Conservation (phyloP, 139 green algal species). For the Penium margaritaceum region DNA sequence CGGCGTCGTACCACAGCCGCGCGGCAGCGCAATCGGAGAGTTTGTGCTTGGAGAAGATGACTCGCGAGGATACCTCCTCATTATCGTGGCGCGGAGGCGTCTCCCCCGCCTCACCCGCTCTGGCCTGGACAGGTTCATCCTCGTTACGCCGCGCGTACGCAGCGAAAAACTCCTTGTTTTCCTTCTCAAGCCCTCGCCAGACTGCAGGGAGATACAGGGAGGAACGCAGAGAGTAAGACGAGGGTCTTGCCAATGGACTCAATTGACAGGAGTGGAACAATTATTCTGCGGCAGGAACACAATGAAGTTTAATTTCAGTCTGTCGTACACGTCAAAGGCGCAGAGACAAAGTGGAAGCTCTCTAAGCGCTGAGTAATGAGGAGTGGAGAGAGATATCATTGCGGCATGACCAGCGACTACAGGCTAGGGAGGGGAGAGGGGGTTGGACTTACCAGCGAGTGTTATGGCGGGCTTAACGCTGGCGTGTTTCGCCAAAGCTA, state of each 20-base stretch:
- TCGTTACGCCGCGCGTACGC: too few relatives aligned
- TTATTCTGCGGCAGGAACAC: not conserved
- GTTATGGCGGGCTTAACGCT: constrained; percentile 42
- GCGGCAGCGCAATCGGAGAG: too few relatives aligned
- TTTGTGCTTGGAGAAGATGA: too few relatives aligned
- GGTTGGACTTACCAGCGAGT: constrained; percentile 20
- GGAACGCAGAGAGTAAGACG: not conserved
- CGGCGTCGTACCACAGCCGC: too few relatives aligned
- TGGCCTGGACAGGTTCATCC: too few relatives aligned
- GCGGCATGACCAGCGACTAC: not conserved
- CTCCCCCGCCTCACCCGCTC: too few relatives aligned
- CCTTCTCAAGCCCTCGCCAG: constrained; percentile 39
- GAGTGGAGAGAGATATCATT: not conserved
- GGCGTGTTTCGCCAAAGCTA: constrained; percentile 32
- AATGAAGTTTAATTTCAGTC: not conserved
- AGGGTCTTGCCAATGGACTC: not conserved
- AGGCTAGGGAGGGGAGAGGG: too few relatives aligned
- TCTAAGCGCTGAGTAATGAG: not conserved
- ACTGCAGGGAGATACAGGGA: constrained; percentile 13
- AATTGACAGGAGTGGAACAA: not conserved
- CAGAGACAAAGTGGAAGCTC: not conserved
- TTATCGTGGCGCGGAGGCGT: too few relatives aligned
- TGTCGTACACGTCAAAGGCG: not conserved
- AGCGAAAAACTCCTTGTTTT: constrained; percentile 43
- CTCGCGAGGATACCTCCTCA: too few relatives aligned